phyloP scores from a whole-genome alignment of 805 yeast genomes.

The Kodamaea kakaduensis region DNA sequence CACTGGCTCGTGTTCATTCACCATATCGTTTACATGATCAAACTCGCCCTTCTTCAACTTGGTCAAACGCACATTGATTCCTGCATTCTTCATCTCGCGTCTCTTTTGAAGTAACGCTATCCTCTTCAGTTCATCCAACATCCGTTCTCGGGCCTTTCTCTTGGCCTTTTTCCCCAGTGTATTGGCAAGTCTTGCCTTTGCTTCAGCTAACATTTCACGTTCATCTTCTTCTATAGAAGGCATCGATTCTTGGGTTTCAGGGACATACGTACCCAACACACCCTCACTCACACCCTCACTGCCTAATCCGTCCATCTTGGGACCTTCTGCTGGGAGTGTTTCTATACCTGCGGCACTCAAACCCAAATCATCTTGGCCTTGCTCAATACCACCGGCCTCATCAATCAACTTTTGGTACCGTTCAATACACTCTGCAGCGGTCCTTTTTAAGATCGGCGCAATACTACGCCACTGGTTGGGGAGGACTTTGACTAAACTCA shows the following conservation, averaged over 20 bases:
- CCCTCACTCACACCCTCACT: background rate
- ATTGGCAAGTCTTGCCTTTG: constrained; percentile 84
- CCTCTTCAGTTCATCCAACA: constrained; percentile 73
- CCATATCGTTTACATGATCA: constrained; percentile 81
- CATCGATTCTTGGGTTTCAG: constrained; percentile 74
- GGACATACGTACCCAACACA: constrained; percentile 46
- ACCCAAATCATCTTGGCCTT: constrained; percentile 27
- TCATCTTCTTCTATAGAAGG: constrained; percentile 83
- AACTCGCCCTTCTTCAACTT: constrained; percentile 56
- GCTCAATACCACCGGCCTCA: constrained; percentile 32
- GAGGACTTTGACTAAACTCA: constrained; percentile 60
- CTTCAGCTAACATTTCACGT: constrained; percentile 90
- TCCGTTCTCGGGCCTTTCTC: constrained; percentile 78
- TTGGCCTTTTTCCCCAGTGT: constrained; percentile 95
- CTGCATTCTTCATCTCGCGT: constrained; percentile 78
- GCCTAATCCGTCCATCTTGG: constrained; percentile 36
- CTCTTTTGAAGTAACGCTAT: constrained; percentile 75
- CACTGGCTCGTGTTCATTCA: constrained; percentile 68
- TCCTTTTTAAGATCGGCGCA: constrained; percentile 74
- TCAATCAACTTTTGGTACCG: constrained; percentile 72
- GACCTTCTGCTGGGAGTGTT: constrained; percentile 42
- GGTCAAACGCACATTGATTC: constrained; percentile 51
- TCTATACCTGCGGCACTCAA: constrained; percentile 54
- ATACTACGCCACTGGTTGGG: constrained; percentile 96
- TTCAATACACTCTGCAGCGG: constrained; percentile 83